Conservation (phyloP, 306 rosid genomes). For the Prunus campanulata region DNA sequence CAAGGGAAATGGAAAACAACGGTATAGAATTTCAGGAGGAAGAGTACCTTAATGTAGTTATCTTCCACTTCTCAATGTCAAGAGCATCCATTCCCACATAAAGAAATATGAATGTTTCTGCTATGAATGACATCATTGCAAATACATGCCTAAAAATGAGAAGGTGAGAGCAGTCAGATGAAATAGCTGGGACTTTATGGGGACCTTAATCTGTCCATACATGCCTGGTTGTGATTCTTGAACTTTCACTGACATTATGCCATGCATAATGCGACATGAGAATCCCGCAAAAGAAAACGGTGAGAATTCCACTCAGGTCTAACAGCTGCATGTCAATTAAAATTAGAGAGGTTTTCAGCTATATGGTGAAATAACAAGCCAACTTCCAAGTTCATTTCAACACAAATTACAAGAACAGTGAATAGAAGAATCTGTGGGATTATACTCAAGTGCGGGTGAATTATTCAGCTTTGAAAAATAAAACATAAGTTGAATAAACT, state of each 20-base stretch:
- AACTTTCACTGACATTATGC: constrained; percentile 67
- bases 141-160: constrained; percentile 61
- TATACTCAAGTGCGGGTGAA: too few species aligned
- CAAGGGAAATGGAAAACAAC: not conserved
- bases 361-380: not conserved
- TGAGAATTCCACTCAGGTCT: constrained; percentile 90
- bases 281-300: constrained; percentile 92
- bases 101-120: constrained; percentile 87
- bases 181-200: not conserved
- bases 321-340: constrained; percentile 46
- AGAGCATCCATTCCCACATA: constrained; percentile 96
- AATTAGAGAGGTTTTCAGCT: not conserved
- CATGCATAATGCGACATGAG: constrained; percentile 91
- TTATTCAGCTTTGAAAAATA: not conserved
- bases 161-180: constrained; percentile 2
- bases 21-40: not conserved
- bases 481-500: constrained; percentile 3
- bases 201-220: not conserved
- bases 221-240: constrained; percentile 83
- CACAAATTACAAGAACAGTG: not conserved
- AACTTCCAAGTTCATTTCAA: not conserved
- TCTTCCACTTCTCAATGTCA: constrained; percentile 84
- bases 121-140: constrained; percentile 82
- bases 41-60: constrained; percentile 63
- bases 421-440: not conserved